Evolutionary conservation across 1,284 basidiomycete species (phyloP), one percentile per base, ranked within the genome.

Genomic region (Moniliella sp.): DNA sequence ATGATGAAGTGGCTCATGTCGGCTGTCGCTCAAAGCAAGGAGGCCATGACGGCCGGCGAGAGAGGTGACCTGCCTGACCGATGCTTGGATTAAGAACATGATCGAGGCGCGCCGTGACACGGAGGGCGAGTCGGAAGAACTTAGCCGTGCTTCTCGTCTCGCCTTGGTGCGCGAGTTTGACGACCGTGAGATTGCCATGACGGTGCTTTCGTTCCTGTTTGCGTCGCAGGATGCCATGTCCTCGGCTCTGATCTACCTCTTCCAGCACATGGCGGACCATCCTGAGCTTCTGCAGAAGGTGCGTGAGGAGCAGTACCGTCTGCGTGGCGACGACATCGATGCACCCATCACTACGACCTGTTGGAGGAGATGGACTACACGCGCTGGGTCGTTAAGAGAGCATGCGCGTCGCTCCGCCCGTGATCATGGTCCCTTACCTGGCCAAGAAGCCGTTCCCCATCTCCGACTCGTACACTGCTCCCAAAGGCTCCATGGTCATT

Each of bases 191-290:
- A 97, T 97, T 70, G 84, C 76, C 18, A 81, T 93, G 76, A 84
- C n/a, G 45, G 74, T 97, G 53, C 55, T 63, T 23, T 83, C 79
- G 13, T 97, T 97, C 75, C 67, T 97, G 37, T 97, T 97, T 53
- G 91, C 88, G 5, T n/a, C n/a, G n/a, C 88, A 97, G 66, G 88
- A 97, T 61, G 88, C 88, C 40, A 94, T 97, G 88, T 81, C 79
- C 3, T 59, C 54, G 5, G 62, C 48, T 12, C 47, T 86, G 44
- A 81, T 86, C 53, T 94, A 82, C 62, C 75, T 75, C 27, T 88
- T 97, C 73, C 91, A 97, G 65, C n/a, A n/a, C n/a, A n/a, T n/a
- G n/a, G 79, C 81, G 27, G 88, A 97, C 63, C 70, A 79, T 51
- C 88, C 88, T 3, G 78, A 86, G 15, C 66, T 91, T 36, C 66